Evolutionary conservation across 2,329 filamentous ascomycete species (phyloP).

Genomic region (Thielaviopsis euricoi): DNA sequence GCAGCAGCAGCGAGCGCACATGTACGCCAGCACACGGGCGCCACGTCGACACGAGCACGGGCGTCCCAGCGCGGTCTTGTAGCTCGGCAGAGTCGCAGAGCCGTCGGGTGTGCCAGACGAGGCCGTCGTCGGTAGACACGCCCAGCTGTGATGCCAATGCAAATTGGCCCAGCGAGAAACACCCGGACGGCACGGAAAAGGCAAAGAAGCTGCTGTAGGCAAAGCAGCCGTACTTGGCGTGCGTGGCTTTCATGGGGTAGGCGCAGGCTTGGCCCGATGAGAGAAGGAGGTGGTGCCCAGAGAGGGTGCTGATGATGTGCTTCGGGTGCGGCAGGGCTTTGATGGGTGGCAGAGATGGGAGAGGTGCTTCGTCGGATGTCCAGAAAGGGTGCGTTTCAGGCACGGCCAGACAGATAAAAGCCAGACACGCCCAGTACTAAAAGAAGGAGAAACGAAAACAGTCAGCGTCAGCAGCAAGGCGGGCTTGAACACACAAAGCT

Average conservation of each 20-base stretch:
- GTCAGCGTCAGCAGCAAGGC: too few species aligned
- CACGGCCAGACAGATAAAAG: conserved; percentile 58
- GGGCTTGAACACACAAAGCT: conserved; percentile 14
- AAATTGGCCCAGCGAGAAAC: conserved; percentile 61
- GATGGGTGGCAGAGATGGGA: conserved; percentile 36
- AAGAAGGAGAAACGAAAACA: too few species aligned
- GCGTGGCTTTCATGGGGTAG: conserved; percentile 66
- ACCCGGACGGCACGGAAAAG: conserved; percentile 61
- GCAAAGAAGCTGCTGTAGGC: conserved; percentile 62
- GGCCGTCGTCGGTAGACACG: conserved; percentile 59
- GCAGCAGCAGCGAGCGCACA: conserved; percentile 48
- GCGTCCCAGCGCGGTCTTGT: conserved; percentile 34
- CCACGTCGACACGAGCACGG: conserved; percentile 54
- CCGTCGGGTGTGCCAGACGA: conserved; percentile 63
- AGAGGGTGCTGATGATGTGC: conserved; percentile 54
- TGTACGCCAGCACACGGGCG: conserved; percentile 53
- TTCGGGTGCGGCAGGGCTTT: conserved; percentile 50
- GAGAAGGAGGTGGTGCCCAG: conserved; percentile 61
- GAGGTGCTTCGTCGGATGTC: conserved; percentile 47
- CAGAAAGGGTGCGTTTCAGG: conserved; percentile 59
- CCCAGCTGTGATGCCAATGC: conserved; percentile 61
- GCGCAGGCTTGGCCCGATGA: conserved; percentile 67
- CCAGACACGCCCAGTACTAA: conserved; percentile 64
- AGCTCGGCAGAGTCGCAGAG: conserved; percentile 48
- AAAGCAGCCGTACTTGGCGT: conserved; percentile 68